phyloP scores from a whole-genome alignment of 768 basidiomycete species.

The Kwoniella newhampshirensis region DNA sequence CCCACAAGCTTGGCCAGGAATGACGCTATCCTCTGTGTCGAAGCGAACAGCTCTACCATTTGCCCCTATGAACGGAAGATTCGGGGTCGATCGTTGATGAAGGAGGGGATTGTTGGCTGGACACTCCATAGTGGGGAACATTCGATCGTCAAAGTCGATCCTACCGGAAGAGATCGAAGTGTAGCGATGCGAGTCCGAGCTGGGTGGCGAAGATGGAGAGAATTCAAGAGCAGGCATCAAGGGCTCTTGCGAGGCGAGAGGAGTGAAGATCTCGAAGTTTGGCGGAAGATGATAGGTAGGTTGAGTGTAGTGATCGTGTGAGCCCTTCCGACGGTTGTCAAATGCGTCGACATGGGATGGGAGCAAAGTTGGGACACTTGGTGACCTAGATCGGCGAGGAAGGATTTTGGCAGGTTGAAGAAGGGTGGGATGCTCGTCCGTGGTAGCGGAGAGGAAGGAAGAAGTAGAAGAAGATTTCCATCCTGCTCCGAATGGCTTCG shows the following conservation, averaged over 20 bases:
- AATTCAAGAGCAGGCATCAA: not conserved
- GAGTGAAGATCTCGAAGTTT: too few species aligned
- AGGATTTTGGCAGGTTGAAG: not conserved
- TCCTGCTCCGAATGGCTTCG: constrained; percentile 20
- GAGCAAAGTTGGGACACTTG: constrained; percentile 7
- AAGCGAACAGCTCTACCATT: not conserved
- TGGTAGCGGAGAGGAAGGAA: not conserved
- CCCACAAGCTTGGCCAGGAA: not conserved
- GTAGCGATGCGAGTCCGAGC: not conserved
- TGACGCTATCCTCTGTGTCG: not conserved
- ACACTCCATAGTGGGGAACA: not conserved
- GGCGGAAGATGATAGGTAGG: not conserved
- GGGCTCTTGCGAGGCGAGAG: not conserved
- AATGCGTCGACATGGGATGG: constrained; percentile 2
- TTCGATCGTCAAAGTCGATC: constrained; percentile 13
- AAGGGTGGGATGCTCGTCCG: not conserved
- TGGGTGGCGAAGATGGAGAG: not conserved
- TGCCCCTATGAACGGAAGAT: not conserved
- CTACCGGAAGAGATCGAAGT: constrained; percentile 2
- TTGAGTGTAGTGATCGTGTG: not conserved
- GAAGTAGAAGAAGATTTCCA: constrained; percentile 16
- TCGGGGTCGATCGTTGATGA: constrained; percentile 11
- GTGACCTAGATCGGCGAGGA: constrained; percentile 11
- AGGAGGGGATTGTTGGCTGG: not conserved
- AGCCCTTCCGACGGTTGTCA: too few species aligned